Percentiles rank a stretch among this genome's conserved stretches.
Conservation (phyloP, 768 basidiomycete species). For the Termitomyces sp. region DNA sequence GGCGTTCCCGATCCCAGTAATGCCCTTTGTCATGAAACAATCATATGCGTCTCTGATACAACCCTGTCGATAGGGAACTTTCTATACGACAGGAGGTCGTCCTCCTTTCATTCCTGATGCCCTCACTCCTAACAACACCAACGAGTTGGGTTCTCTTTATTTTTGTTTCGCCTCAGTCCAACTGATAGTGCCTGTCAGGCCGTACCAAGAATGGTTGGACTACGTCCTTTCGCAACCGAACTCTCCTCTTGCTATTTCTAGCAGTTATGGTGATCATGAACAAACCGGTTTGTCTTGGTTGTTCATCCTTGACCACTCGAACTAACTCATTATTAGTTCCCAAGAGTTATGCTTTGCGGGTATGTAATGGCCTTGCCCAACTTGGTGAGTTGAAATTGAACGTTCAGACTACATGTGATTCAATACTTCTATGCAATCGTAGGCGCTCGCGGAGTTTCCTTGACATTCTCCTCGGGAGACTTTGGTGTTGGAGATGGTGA, state of each 20-base stretch:
- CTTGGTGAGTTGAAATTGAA: conserved; percentile 38
- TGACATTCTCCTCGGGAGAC: conserved; percentile 68
- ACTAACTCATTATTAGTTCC: conserved; percentile 40
- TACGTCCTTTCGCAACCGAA: conserved; percentile 41
- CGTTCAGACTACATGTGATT: background rate
- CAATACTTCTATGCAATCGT: background rate
- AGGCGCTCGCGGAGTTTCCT: conserved; percentile 66
- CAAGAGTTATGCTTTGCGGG: conserved; percentile 46
- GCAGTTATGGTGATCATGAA: conserved; percentile 68
- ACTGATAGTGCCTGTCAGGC: conserved; percentile 13
- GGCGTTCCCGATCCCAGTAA: conserved; percentile 52
- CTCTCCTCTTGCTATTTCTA: conserved; percentile 59
- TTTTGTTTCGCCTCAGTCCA: background rate
- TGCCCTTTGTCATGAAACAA: background rate
- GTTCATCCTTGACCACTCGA: background rate
- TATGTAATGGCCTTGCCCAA: conserved; percentile 57
- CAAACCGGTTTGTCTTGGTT: conserved; percentile 45
- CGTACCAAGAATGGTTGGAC: conserved; percentile 51
- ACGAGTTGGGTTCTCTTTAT: conserved; percentile 27
- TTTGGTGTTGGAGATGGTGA: conserved; percentile 64
- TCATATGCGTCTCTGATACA: background rate
- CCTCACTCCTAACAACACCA: conserved; percentile 31
- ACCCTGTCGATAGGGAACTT: conserved; percentile 36
- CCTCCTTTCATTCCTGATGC: conserved; percentile 55
- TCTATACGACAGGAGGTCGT: conserved; percentile 57